Evolutionary conservation across 306 rosid species (phyloP), one percentile per base, ranked within the genome.

Genomic region (Hippophae tibetana): DNA sequence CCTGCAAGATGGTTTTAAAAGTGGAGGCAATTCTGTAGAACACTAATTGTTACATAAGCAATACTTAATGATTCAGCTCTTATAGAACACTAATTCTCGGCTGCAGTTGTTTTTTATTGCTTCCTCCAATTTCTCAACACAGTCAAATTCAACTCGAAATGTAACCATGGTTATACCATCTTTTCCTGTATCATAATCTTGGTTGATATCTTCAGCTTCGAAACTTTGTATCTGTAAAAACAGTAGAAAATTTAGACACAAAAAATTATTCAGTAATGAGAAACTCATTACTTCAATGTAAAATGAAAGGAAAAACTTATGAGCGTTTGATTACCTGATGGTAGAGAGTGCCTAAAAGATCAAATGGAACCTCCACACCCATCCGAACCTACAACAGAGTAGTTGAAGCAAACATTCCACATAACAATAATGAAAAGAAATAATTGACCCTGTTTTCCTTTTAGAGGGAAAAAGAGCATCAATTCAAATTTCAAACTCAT

Each of bases 141-240:
- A 47, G 73, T 87, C 95, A 75, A 82, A 87, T 74, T 85, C 97
- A 66, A 83, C 97, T 31, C 38, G 38, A 31, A 31, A 31, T 31
- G 38, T 31, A 31, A 31, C 38, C 38, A 31, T 31, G 38, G 38
- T 31, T 1, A 31, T 31, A 31, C 38, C 38, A 31, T 81, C 96
- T 68, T 90, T 90, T 56, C 96, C 95, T 3, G 89, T 87, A 60
- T 90, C 95, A 47, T 90, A 85, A 68, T 90, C 97, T 69, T 87
- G 92, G 63, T 75, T 78, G 60, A 90, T 69, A 63, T 83, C 94
- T 74, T 81, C 96, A 14, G 76, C 87, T 51, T 79, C 77, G 64
- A 82, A 87, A 64, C 78, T 70, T 61, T 85, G 96, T 67, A 87
- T 69, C 97, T 90, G 81, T 40, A 68, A 73, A 70, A 57, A 63